Evolutionary conservation across 225 moss, liverwort and hornwort genomes (phyloP).

Genomic region (Pseudoscleropodium purum): DNA sequence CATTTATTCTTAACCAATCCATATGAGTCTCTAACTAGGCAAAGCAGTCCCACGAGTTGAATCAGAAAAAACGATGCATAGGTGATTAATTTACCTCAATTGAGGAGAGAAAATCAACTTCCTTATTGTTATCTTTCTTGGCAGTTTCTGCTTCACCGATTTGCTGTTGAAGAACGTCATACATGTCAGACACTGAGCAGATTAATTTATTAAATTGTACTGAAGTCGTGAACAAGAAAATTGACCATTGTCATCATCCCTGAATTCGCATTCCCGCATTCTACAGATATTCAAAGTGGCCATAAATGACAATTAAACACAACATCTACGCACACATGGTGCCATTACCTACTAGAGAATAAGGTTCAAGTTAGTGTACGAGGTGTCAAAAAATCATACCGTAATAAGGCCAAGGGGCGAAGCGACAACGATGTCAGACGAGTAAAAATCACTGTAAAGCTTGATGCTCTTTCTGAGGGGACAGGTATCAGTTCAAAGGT

Average conservation of each 20-base stretch:
- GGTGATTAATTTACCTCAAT: conserved; percentile 55
- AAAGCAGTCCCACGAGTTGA: conserved; percentile 1
- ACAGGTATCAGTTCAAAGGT: neutral
- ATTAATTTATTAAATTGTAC: neutral
- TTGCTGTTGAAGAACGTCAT: conserved; percentile 35
- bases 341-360: neutral
- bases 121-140: conserved; percentile 60
- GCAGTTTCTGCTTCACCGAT: conserved; percentile 82
- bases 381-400: conserved; percentile 19
- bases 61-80: neutral
- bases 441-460: conserved; percentile 87
- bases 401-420: conserved; percentile 89
- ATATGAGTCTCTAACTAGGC: neutral
- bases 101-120: conserved; percentile 86
- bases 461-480: conserved; percentile 76
- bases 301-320: neutral
- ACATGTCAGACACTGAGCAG: neutral
- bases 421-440: conserved; percentile 78
- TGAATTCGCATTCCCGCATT: neutral
- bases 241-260: neutral
- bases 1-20: neutral
- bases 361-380: neutral
- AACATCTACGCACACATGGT: neutral
- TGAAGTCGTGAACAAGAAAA: neutral
- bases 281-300: neutral